Evolutionary conservation across 2,329 filamentous ascomycete species (phyloP).

Genomic region (Teratosphaeria nubilosa): DNA sequence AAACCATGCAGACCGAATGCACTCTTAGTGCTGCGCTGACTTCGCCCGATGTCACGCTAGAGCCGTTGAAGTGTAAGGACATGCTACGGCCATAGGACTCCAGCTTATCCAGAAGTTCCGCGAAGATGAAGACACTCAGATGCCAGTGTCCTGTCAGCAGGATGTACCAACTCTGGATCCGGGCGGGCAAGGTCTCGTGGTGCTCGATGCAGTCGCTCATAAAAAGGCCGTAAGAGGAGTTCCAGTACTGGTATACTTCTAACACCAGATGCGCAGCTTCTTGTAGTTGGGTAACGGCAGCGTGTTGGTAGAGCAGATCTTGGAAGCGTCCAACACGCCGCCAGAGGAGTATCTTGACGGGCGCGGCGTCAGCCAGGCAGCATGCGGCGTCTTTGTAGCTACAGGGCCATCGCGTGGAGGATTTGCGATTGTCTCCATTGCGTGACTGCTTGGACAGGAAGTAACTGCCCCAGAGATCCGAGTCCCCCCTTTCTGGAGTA

Average conservation of each 20-base stretch:
- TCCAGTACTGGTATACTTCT: slow-evolving; percentile 12
- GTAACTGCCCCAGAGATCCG: slow-evolving; percentile 9
- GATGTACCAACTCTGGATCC: slow-evolving; percentile 14
- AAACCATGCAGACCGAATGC: slow-evolving; percentile 1
- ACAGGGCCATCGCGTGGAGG: slow-evolving; percentile 11
- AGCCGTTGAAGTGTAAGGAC: background rate
- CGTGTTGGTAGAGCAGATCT: slow-evolving; percentile 8
- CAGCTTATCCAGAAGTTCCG: slow-evolving; percentile 9
- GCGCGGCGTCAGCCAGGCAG: slow-evolving; percentile 11
- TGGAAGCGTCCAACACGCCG: slow-evolving; percentile 9
- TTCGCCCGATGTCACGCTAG: background rate
- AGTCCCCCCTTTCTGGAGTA: background rate
- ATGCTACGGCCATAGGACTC: slow-evolving; percentile 6
- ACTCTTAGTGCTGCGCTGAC: background rate
- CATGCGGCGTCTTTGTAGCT: slow-evolving; percentile 10
- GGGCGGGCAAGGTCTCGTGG: slow-evolving; percentile 10
- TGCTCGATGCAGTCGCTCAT: slow-evolving; percentile 10
- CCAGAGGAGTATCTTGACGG: slow-evolving; percentile 12
- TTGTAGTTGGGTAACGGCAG: slow-evolving; percentile 4
- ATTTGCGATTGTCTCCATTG: slow-evolving; percentile 7
- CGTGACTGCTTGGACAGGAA: slow-evolving; percentile 9
- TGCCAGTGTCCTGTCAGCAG: slow-evolving; percentile 12
- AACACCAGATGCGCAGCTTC: slow-evolving; percentile 6
- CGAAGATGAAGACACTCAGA: slow-evolving; percentile 10
- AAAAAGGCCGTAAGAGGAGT: slow-evolving; percentile 9